These are phyloP conservation scores for Linum trigynum DNA, from an alignment of 345 rosid genomes.

Conservation along the genomic window DNA sequence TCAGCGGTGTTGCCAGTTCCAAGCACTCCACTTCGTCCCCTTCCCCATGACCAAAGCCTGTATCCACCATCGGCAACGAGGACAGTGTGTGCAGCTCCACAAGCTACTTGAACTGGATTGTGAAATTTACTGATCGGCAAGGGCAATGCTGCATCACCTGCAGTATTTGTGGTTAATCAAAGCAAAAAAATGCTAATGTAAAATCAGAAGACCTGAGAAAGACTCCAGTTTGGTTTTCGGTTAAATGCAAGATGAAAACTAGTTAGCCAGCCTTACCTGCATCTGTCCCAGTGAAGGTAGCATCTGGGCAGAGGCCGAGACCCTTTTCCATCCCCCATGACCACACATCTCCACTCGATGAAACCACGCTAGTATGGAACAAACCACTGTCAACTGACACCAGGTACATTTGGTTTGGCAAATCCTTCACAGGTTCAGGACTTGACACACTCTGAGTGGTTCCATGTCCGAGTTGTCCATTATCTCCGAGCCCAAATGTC, in stretches of 20 bases:
- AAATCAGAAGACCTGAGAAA: no score
- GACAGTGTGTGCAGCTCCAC: conserved; percentile 92
- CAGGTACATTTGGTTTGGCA: conserved; percentile 42
- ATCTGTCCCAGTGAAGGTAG: conserved; percentile 44
- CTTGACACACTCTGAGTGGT: conserved; percentile 43
- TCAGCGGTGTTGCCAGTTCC: conserved; percentile 54
- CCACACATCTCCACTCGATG: conserved; percentile 76
- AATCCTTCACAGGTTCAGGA: conserved; percentile 59
- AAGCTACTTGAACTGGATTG: conserved; percentile 53
- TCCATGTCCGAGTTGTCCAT: conserved; percentile 87
- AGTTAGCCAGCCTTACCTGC: background rate
- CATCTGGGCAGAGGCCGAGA: conserved; percentile 80
- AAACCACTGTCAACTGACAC: conserved; percentile 80
- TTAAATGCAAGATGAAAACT: no score
- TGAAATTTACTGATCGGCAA: conserved; percentile 39
- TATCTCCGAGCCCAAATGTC: conserved; percentile 88
- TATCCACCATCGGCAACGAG: conserved; percentile 62
- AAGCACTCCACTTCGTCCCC: conserved; percentile 84
- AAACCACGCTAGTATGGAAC: conserved; percentile 80
- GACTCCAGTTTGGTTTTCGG: no score
- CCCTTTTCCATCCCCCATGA: conserved; percentile 97
- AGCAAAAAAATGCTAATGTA: no score
- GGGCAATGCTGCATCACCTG: conserved; percentile 71
- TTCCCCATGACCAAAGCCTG: conserved; percentile 88
- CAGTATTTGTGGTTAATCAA: no score